phyloP scores from a whole-genome alignment of 495 filamentous ascomycete genomes.

The Penicillium canescens region DNA sequence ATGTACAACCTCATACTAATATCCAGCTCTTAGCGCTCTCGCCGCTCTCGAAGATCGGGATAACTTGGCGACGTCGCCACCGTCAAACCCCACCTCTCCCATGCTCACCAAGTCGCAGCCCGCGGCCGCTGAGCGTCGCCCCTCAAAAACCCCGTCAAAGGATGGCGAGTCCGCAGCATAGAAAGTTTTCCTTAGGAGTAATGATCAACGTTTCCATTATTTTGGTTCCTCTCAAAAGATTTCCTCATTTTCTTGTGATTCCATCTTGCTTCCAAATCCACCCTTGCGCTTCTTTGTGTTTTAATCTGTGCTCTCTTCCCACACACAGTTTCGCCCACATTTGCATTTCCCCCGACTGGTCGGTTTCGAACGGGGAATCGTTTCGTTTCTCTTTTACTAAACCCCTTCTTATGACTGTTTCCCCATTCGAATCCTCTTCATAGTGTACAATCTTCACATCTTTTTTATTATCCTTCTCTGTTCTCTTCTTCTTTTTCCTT shows the following conservation, averaged over 20 bases:
- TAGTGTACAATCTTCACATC: conserved; percentile 39
- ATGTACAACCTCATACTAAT: conserved; percentile 17
- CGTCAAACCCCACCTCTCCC: conserved; percentile 60
- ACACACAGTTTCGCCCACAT: not conserved
- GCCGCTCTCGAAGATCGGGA: conserved; percentile 56
- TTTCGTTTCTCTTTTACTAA: conserved; percentile 13
- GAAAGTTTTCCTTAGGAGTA: conserved; percentile 40
- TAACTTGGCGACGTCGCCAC: conserved; percentile 59
- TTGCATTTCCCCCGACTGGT: conserved; percentile 38
- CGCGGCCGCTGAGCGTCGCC: conserved; percentile 42
- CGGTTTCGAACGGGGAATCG: conserved; percentile 24
- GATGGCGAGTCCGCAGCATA: conserved; percentile 49
- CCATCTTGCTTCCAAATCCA: conserved; percentile 19
- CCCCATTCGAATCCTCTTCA: conserved; percentile 20
- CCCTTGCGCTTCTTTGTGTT: conserved; percentile 10
- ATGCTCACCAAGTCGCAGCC: conserved; percentile 54
- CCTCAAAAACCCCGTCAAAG: conserved; percentile 51
- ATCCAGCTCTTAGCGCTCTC: conserved; percentile 49
- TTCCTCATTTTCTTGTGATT: conserved; percentile 25
- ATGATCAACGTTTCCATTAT: conserved; percentile 47
- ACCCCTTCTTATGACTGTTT: conserved; percentile 4
- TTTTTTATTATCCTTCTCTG: conserved; percentile 11
- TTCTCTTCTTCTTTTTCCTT: not conserved
- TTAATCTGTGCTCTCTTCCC: conserved; percentile 22
- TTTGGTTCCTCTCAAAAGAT: conserved; percentile 38